Evolutionary conservation across 441 rosid species (phyloP).

Genomic region (Populus tomentosa): DNA sequence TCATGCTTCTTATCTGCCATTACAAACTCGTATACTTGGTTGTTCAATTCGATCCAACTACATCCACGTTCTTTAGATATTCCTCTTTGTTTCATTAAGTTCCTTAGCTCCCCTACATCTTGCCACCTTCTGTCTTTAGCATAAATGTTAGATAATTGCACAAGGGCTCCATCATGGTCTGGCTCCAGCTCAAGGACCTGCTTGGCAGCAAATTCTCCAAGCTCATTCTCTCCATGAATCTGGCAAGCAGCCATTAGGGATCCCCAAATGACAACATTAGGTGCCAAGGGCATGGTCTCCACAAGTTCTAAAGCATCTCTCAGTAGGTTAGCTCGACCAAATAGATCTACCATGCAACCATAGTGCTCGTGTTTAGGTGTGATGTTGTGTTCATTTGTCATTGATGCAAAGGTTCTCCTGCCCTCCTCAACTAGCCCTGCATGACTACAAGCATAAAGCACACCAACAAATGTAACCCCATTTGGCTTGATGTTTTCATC

Average conservation of each 20-base stretch:
- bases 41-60: slow-evolving; percentile 48
- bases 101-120: slow-evolving; percentile 44
- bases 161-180: slow-evolving; percentile 61
- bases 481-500: slow-evolving; percentile 40
- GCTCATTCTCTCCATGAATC: slow-evolving; percentile 44
- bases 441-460: slow-evolving; percentile 67
- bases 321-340: slow-evolving; percentile 54
- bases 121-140: slow-evolving; percentile 52
- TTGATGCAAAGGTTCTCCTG: slow-evolving; percentile 31
- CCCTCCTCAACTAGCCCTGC: slow-evolving; percentile 53
- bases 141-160: slow-evolving; percentile 47
- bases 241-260: slow-evolving; percentile 61
- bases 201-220: slow-evolving; percentile 55
- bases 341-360: slow-evolving; percentile 62
- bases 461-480: slow-evolving; percentile 55
- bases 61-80: slow-evolving; percentile 45
- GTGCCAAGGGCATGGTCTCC: slow-evolving; percentile 48
- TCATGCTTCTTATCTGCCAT: slow-evolving; percentile 53
- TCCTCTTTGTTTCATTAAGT: slow-evolving; percentile 47
- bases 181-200: slow-evolving; percentile 52
- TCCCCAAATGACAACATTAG: slow-evolving; percentile 67
- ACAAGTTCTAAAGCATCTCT: slow-evolving; percentile 42
- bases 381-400: slow-evolving; percentile 37
- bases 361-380: slow-evolving; percentile 55
- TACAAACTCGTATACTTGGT: slow-evolving; percentile 42